A percentile compares a stretch with the other conserved stretches of the same genome.
These are phyloP conservation scores for Musa troglodytarum DNA, from an alignment of 176 grass and related monocot species.

Conservation along the genomic window DNA sequence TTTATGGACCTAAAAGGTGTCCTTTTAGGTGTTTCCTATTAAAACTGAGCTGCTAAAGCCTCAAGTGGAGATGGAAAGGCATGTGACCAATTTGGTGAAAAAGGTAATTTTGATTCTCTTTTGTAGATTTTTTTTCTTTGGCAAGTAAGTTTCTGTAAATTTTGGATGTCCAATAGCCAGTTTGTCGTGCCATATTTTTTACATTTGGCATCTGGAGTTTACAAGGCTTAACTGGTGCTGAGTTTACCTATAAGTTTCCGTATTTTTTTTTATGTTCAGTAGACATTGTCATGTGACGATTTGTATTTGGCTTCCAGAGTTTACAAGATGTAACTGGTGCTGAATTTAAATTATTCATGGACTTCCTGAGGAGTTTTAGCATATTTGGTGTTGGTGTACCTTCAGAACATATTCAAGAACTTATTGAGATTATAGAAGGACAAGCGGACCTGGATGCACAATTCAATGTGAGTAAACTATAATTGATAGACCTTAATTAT, in stretches of 20 bases:
- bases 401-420: slow-evolving; percentile 67
- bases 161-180: too few species aligned
- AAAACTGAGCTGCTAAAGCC: slow-evolving; percentile 85
- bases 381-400: slow-evolving; percentile 81
- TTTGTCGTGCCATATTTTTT: too few species aligned
- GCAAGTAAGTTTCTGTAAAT: too few species aligned
- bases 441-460: slow-evolving; percentile 88
- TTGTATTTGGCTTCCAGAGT: neutral
- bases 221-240: too few species aligned
- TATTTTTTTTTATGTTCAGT: too few species aligned
- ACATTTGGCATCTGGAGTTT: slow-evolving; percentile 31
- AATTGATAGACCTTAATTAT: neutral
- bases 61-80: slow-evolving; percentile 92
- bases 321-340: slow-evolving; percentile 78
- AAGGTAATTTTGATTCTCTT: slow-evolving; percentile 37
- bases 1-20: neutral
- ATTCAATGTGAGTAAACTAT: slow-evolving; percentile 65
- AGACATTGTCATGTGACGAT: too few species aligned
- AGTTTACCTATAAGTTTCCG: too few species aligned
- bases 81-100: slow-evolving; percentile 87
- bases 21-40: slow-evolving; percentile 76
- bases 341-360: slow-evolving; percentile 95
- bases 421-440: slow-evolving; percentile 96
- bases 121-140: neutral
- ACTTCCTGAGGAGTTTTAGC: slow-evolving; percentile 80